A percentile compares a stretch with the other conserved stretches of the same genome.
Conservation (phyloP, 257 asterid genomes). For the Jacaranda mimosifolia region DNA sequence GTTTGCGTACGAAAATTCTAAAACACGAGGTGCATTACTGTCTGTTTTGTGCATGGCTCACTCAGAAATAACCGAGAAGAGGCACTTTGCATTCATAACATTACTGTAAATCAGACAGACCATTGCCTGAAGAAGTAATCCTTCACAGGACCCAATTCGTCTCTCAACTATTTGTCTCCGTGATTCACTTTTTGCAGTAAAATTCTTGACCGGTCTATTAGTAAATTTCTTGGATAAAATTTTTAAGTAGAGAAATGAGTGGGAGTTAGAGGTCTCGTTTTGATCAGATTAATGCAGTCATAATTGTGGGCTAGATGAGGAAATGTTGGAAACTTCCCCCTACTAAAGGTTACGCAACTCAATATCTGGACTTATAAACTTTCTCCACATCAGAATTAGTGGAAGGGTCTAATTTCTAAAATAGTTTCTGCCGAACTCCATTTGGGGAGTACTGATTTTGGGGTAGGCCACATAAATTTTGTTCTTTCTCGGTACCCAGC, state of each 20-base stretch:
- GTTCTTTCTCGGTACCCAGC: conserved; percentile 8
- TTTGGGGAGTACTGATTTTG: background rate
- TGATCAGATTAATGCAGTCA: background rate
- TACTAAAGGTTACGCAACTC: background rate
- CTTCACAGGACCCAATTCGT: no score
- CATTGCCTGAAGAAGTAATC: background rate
- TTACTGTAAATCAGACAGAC: background rate
- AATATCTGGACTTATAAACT: no score
- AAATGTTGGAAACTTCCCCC: no score
- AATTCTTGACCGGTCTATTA: background rate
- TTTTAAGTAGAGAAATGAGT: no score
- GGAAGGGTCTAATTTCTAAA: background rate
- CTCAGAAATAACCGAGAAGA: background rate
- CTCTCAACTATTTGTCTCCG: no score
- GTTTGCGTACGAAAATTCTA: background rate
- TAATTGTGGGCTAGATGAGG: background rate
- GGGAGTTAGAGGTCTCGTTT: no score
- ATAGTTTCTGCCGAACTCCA: background rate
- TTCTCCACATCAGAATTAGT: background rate
- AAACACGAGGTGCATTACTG: background rate
- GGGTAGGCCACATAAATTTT: conserved; percentile 24
- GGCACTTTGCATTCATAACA: background rate
- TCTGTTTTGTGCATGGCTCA: background rate
- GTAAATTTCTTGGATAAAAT: no score
- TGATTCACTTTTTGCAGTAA: background rate